Percentiles rank a stretch among this genome's conserved stretches.
These are phyloP conservation scores for Suhomyces sp. DNA, from an alignment of 805 yeast genomes.

Conservation along the genomic window DNA sequence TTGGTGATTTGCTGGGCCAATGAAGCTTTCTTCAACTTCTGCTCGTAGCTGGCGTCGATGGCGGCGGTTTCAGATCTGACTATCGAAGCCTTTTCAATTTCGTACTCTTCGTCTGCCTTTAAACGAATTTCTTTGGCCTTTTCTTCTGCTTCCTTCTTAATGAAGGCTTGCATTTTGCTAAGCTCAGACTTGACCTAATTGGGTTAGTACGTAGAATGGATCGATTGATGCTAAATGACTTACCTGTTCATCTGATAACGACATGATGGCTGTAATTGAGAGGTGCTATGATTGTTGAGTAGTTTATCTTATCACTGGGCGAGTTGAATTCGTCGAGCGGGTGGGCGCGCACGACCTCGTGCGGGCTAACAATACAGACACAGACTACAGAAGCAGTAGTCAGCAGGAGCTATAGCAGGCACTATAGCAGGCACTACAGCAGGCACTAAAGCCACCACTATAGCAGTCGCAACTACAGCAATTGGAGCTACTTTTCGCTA, in stretches of 20 bases:
- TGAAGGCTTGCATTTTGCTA: slow-evolving; percentile 96
- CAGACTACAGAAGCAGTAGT: not conserved
- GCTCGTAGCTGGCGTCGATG: slow-evolving; percentile 76
- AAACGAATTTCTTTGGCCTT: slow-evolving; percentile 93
- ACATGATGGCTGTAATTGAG: slow-evolving; percentile 17
- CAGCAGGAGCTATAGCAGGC: too few relatives aligned
- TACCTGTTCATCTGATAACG: slow-evolving; percentile 32
- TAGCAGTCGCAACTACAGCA: too few relatives aligned
- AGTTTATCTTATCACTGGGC: slow-evolving; percentile 8
- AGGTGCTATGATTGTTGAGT: slow-evolving; percentile 2
- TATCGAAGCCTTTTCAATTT: slow-evolving; percentile 92
- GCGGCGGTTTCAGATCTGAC: slow-evolving; percentile 90
- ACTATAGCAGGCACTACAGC: too few relatives aligned
- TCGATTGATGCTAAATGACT: slow-evolving; percentile 7
- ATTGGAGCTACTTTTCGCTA: not conserved
- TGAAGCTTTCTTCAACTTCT: slow-evolving; percentile 84
- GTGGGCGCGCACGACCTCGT: slow-evolving; percentile 7
- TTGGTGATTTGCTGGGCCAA: slow-evolving; percentile 93
- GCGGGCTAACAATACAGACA: not conserved
- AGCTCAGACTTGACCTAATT: slow-evolving; percentile 89
- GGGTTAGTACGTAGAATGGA: slow-evolving; percentile 6
- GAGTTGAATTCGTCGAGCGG: slow-evolving; percentile 1
- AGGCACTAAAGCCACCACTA: too few relatives aligned
- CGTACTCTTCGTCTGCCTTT: slow-evolving; percentile 98
- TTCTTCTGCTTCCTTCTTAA: slow-evolving; percentile 98